Conservation (phyloP, 441 rosid species). For the Pelargonium myrrhifolium region DNA sequence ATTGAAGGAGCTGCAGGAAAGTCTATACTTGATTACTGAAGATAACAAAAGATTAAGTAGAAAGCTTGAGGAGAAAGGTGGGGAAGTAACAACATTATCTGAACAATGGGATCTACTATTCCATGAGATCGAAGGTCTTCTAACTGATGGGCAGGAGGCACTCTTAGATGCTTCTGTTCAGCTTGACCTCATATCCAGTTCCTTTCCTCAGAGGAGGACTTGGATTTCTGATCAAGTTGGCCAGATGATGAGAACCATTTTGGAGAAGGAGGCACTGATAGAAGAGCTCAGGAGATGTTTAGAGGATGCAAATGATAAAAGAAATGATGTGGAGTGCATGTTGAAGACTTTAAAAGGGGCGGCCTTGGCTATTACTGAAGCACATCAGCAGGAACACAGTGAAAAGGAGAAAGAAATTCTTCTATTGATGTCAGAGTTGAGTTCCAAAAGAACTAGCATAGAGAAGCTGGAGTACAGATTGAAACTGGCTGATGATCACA, state of each 20-base stretch:
- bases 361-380: constrained; percentile 73
- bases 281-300: constrained; percentile 79
- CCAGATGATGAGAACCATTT: constrained; percentile 48
- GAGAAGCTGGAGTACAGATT: constrained; percentile 51
- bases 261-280: constrained; percentile 69
- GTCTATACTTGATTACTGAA: constrained; percentile 35
- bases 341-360: constrained; percentile 87
- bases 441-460: constrained; percentile 39
- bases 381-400: constrained; percentile 72
- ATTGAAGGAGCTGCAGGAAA: constrained; percentile 52
- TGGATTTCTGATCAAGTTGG: constrained; percentile 92
- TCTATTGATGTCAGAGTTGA: constrained; percentile 47
- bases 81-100: constrained; percentile 42
- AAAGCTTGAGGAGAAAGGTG: constrained; percentile 55
- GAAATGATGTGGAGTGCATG: constrained; percentile 71
- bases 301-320: constrained; percentile 71
- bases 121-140: constrained; percentile 70
- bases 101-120: constrained; percentile 78
- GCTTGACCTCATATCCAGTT: constrained; percentile 57
- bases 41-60: constrained; percentile 52
- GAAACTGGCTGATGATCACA: constrained; percentile 44
- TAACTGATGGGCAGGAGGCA: constrained; percentile 62
- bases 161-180: constrained; percentile 67
- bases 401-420: constrained; percentile 66
- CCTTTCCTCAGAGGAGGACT: constrained; percentile 71